A percentile compares a stretch with the other conserved stretches of the same genome.
phyloP scores from a whole-genome alignment of 2,329 filamentous ascomycete genomes.

The Chaetomium sp. region DNA sequence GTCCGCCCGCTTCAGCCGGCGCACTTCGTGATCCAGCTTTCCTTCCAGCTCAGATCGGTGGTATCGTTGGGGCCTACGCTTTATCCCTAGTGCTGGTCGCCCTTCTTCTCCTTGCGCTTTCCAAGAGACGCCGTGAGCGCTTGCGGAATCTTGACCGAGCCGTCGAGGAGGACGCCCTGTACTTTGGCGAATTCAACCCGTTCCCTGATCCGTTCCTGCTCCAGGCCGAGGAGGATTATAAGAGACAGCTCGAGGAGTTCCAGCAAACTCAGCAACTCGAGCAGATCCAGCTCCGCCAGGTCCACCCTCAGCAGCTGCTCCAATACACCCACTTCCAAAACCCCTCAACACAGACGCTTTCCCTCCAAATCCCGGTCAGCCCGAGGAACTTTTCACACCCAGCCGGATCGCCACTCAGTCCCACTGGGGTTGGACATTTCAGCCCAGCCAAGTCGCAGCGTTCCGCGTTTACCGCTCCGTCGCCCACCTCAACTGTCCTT shows the following conservation, averaged over 20 bases:
- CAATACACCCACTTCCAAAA: background rate
- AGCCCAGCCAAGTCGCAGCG: slow-evolving; percentile 27
- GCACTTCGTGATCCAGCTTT: slow-evolving; percentile 56
- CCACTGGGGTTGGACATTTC: slow-evolving; percentile 31
- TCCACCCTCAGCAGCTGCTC: slow-evolving; percentile 1
- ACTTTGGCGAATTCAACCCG: slow-evolving; percentile 21
- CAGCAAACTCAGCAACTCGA: background rate
- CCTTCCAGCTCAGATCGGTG: slow-evolving; percentile 75
- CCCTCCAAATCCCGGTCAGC: slow-evolving; percentile 22
- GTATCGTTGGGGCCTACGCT: slow-evolving; percentile 78
- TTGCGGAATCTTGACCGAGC: slow-evolving; percentile 45
- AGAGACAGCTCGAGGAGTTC: slow-evolving; percentile 10
- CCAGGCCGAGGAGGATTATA: slow-evolving; percentile 23
- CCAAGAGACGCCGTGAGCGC: slow-evolving; percentile 48
- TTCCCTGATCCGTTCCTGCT: slow-evolving; percentile 25
- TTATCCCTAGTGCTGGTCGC: slow-evolving; percentile 69
- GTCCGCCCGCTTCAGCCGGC: slow-evolving; percentile 51
- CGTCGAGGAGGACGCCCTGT: slow-evolving; percentile 32
- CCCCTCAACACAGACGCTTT: background rate
- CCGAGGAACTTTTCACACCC: slow-evolving; percentile 47
- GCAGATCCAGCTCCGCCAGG: slow-evolving; percentile 2
- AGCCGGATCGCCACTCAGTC: slow-evolving; percentile 27
- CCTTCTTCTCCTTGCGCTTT: slow-evolving; percentile 54
- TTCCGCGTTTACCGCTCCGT: slow-evolving; percentile 30
- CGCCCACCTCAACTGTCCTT: slow-evolving; percentile 39